Base-by-base conservation (phyloP, 164 flowering plant species). In the Vitis vinifera region DNA sequence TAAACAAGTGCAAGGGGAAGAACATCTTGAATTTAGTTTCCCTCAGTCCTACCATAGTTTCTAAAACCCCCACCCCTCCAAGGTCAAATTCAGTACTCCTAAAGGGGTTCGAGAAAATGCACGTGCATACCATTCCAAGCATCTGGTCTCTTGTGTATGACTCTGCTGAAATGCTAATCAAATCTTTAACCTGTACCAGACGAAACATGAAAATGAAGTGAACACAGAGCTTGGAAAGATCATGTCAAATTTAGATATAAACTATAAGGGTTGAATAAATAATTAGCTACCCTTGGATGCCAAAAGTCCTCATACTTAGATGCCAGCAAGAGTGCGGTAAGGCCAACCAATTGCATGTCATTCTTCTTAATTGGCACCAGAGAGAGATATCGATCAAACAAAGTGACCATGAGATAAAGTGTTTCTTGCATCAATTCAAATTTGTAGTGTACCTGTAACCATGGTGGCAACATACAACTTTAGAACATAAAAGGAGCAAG, bases 231-330 rank as follows among this genome's bases (percentile, higher is more conserved):
- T 17, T 56, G 29, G 44, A 55, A 29, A 62, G 12, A 59, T 50
- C 11, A 9, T 5, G 30, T 4, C 15, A 10, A 61, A 47, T 16
- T 57, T 15, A 49, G 19, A 77, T 10, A 71, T 37, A 37, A 6
- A 3, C 7, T 37, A 4, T 37, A 37, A 37, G 7, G 44, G 7
- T 37, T 37, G 44, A 37, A 37, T 6, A 37, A 37, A 37, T 37
- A 37, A 37, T 57, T 3, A 23, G 48, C 51, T 78, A 91, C 99
- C 90, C 84, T 83, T 9, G 99, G 98, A 82, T 91, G 98, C 97
- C 98, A 92, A 72, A 80, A 89, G 76, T 95, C 99, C 70, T 94
- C 97, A 75, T 94, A 92, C 75, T 94, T 94, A 17, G 97, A 94
- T 16, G 97, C 97, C 68, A 92, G 76, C 67, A 94, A 73, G 16